A percentile compares a stretch with the other conserved stretches of the same genome.
phyloP scores from a whole-genome alignment of 2,329 filamentous ascomycete species.

The Colletotrichum sublineola region DNA sequence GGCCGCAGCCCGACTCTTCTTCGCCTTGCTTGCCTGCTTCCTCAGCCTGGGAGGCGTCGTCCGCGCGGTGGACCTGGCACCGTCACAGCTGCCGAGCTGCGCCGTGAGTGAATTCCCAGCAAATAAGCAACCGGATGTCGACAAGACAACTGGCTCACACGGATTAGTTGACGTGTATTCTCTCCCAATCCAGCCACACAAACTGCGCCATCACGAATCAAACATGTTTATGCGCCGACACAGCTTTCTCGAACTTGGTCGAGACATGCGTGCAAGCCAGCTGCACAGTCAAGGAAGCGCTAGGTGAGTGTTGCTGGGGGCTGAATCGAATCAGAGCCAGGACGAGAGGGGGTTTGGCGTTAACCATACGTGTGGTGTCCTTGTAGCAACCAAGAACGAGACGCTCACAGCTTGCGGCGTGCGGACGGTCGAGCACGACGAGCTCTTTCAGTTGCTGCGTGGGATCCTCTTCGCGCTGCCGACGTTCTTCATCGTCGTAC shows the following conservation, averaged over 20 bases:
- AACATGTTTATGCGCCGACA: slow-evolving; percentile 31
- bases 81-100: slow-evolving; percentile 21
- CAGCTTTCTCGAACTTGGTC: slow-evolving; percentile 11
- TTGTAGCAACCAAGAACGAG: slow-evolving; percentile 25
- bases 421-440: background rate
- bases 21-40: slow-evolving; percentile 27
- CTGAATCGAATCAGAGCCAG: background rate
- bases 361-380: background rate
- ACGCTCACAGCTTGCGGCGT: slow-evolving; percentile 29
- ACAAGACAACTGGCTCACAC: slow-evolving; percentile 6
- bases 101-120: slow-evolving; percentile 20
- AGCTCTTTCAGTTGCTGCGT: slow-evolving; percentile 16
- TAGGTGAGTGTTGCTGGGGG: slow-evolving; percentile 11
- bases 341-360: background rate
- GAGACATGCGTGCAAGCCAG: slow-evolving; percentile 29
- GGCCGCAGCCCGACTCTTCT: slow-evolving; percentile 19
- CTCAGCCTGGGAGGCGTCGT: slow-evolving; percentile 12
- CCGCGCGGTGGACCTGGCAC: background rate
- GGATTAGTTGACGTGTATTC: slow-evolving; percentile 21
- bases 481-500: slow-evolving; percentile 29
- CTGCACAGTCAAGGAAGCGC: slow-evolving; percentile 36
- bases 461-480: slow-evolving; percentile 15
- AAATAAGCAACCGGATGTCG: too few species aligned
- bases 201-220: slow-evolving; percentile 29
- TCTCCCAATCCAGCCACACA: slow-evolving; percentile 29